Evolutionary conservation across 306 rosid genomes (phyloP).

Genomic region (Cicer arietinum): DNA sequence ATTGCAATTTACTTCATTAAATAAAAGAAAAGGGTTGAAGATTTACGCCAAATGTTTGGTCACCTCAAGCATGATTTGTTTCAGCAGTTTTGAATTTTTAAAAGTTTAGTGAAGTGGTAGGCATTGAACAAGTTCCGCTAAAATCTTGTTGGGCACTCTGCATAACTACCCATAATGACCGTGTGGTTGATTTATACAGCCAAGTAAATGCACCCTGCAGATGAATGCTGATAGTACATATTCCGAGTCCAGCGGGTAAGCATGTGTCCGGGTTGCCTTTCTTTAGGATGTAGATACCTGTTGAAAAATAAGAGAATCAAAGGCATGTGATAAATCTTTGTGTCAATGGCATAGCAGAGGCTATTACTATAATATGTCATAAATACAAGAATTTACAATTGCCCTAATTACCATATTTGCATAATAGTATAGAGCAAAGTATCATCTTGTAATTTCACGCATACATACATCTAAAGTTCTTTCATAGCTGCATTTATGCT

Average conservation of each 20-base stretch:
- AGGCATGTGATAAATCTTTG: background rate
- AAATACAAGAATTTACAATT: background rate
- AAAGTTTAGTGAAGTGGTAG: background rate
- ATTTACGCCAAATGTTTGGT: constrained; percentile 22
- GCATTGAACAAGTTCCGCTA: background rate
- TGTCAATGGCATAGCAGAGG: background rate
- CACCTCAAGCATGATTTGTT: constrained; percentile 30
- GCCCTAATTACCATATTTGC: background rate
- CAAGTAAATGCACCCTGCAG: constrained; percentile 5
- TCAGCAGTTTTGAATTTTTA: constrained; percentile 15
- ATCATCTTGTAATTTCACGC: background rate
- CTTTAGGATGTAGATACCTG: background rate
- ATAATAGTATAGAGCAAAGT: background rate
- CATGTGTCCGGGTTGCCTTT: background rate
- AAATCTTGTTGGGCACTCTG: constrained; percentile 1
- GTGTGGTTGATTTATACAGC: background rate
- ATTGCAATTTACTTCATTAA: constrained; percentile 16
- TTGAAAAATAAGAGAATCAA: background rate
- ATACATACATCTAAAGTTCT: background rate
- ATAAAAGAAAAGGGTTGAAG: background rate
- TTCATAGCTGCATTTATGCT: constrained; percentile 18
- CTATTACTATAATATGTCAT: background rate
- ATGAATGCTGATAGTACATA: background rate
- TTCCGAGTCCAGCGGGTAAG: background rate
- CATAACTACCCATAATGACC: constrained; percentile 7